Evolutionary conservation across 2,329 filamentous ascomycete genomes (phyloP).

Genomic region (Curvularia spicifera): DNA sequence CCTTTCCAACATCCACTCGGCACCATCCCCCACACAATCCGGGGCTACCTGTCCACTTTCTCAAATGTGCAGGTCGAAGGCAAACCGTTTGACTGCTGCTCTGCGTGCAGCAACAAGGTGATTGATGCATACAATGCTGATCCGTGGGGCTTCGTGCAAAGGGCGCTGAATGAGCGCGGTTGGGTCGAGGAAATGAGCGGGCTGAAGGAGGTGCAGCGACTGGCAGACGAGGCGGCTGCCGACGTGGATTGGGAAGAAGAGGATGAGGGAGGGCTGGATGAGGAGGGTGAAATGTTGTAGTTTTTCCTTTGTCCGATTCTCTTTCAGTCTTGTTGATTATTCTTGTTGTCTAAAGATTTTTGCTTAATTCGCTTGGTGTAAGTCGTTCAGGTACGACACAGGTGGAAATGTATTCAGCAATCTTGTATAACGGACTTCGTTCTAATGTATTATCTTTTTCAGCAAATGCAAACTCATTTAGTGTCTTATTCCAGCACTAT

Average conservation of each 20-base stretch:
- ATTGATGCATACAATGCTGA: slow-evolving; percentile 69
- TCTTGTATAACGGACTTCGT: not conserved
- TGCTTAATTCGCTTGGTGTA: too few relatives aligned
- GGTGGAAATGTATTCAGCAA: too few relatives aligned
- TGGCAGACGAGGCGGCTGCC: slow-evolving; percentile 54
- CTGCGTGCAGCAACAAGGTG: slow-evolving; percentile 76
- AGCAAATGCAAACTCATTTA: too few relatives aligned
- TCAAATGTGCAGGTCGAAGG: slow-evolving; percentile 76
- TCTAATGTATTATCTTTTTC: not conserved
- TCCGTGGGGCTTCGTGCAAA: slow-evolving; percentile 79
- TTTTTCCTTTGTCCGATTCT: not conserved
- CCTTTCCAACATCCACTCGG: slow-evolving; percentile 66
- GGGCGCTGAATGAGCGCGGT: slow-evolving; percentile 74
- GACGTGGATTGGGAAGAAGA: slow-evolving; percentile 65
- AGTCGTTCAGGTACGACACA: too few relatives aligned
- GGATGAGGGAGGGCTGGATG: slow-evolving; percentile 57
- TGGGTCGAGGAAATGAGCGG: slow-evolving; percentile 80
- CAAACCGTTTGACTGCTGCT: slow-evolving; percentile 79
- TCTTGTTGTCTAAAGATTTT: not conserved
- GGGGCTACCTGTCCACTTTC: slow-evolving; percentile 77
- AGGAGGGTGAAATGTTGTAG: slow-evolving; percentile 60
- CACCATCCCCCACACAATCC: slow-evolving; percentile 79
- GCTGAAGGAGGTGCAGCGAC: slow-evolving; percentile 62
- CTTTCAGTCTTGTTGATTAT: not conserved
- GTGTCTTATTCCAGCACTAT: too few relatives aligned